Evolutionary conservation across 768 basidiomycete species (phyloP).

Genomic region (Cyathus striatus): DNA sequence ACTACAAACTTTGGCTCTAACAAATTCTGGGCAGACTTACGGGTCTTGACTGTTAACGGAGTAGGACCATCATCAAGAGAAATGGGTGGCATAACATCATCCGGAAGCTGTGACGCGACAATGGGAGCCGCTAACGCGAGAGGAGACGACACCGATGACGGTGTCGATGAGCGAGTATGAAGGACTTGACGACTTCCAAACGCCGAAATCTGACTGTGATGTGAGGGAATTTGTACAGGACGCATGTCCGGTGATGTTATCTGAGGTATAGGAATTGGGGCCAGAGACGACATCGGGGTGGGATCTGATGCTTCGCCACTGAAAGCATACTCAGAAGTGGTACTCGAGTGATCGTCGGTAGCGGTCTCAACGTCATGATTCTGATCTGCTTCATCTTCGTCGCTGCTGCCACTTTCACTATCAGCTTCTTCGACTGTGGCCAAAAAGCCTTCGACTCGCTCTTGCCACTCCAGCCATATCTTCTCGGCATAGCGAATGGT

Average conservation of each 20-base stretch:
- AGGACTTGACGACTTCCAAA: slow-evolving; percentile 39
- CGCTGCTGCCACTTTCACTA: slow-evolving; percentile 39
- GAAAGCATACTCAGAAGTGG: slow-evolving; percentile 62
- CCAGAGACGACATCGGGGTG: slow-evolving; percentile 62
- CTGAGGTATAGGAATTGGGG: slow-evolving; percentile 33
- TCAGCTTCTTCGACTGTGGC: slow-evolving; percentile 50
- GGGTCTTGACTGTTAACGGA: slow-evolving; percentile 47
- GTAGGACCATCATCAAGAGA: slow-evolving; percentile 50
- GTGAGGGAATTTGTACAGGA: slow-evolving; percentile 16
- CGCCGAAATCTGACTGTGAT: slow-evolving; percentile 20
- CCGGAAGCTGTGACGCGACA: slow-evolving; percentile 58
- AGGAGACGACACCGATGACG: slow-evolving; percentile 85
- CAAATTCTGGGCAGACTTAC: slow-evolving; percentile 63
- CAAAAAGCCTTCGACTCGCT: slow-evolving; percentile 69
- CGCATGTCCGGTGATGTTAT: slow-evolving; percentile 13
- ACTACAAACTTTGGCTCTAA: slow-evolving; percentile 60
- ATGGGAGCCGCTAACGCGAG: slow-evolving; percentile 83
- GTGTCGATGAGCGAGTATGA: slow-evolving; percentile 80
- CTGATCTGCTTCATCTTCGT: slow-evolving; percentile 34
- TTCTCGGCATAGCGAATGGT: slow-evolving; percentile 97
- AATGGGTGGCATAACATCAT: slow-evolving; percentile 61
- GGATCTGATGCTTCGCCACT: slow-evolving; percentile 48
- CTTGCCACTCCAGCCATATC: slow-evolving; percentile 96
- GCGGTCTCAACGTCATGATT: slow-evolving; percentile 23
- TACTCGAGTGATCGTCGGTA: slow-evolving; percentile 52